Evolutionary conservation across 176 grass and related monocot species (phyloP), one percentile per base, ranked within the genome.

Genomic region (Zoysia pacifica): DNA sequence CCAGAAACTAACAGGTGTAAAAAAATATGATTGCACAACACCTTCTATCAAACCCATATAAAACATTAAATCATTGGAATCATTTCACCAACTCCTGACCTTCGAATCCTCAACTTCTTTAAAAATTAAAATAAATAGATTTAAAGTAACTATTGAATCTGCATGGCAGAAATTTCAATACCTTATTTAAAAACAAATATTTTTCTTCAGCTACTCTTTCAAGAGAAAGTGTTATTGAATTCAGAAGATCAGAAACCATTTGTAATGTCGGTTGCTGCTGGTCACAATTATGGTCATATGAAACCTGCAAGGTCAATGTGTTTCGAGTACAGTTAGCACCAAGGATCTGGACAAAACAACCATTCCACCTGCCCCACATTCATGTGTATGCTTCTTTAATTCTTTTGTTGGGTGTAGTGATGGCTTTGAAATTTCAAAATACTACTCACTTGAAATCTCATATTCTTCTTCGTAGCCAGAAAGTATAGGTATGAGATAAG

Each of bases 121-220:
- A 45, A 45, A 3, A 3, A 45, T 45, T 45, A 70, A 65, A 55
- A 40, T 64, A 82, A 59, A 76, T 54, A 64, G 0, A 37, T 49
- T 65, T 74, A 2, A 55, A 70, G 19, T 59, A 65, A 78, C 76
- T 67, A 7, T 61, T 68, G 62, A 47, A 50, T n/a, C 65, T 38
- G 43, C 19, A 72, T 66, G 4, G 36, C 61, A 50, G 70, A 61
- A 65, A 65, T 66, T 66, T 44, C 4, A n/a, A 55, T 92, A 97
- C 95, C 91, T 94, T 97, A 82, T 94, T 97, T 70, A 97, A 89
- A 47, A 94, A 81, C 76, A 98, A 79, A 90, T 89, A 91, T 76
- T 92, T 97, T 88, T 98, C 92, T 91, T 93, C 95, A 15, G 86
- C 74, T 18, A 87, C 87, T 93, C 90, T 93, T 67, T 94, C 95